Evolutionary conservation across 345 rosid genomes (phyloP).

Genomic region (Populus davidiana): DNA sequence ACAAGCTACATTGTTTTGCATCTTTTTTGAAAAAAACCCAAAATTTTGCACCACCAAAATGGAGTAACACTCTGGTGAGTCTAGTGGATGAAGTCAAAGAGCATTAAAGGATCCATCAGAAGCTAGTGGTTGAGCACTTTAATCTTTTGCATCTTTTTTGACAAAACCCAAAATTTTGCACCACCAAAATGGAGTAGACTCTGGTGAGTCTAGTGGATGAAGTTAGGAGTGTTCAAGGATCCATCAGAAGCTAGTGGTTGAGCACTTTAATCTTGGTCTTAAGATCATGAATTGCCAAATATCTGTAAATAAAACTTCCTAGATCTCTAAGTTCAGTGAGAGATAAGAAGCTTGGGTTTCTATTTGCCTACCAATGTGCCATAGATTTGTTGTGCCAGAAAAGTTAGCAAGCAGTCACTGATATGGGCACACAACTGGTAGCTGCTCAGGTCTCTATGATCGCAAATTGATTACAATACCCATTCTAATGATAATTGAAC

Average conservation of each 20-base stretch:
- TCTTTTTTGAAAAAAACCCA: neutral
- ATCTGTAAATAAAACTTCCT: neutral
- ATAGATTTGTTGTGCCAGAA: neutral
- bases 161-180: neutral
- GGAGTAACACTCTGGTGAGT: neutral
- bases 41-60: neutral
- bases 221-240: neutral
- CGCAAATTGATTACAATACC: neutral
- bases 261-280: neutral
- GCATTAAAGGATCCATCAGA: neutral
- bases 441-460: neutral
- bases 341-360: neutral
- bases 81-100: neutral
- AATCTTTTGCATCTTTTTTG: neutral
- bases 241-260: neutral
- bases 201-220: neutral
- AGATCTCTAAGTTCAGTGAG: neutral
- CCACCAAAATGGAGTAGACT: neutral
- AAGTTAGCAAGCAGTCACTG: neutral
- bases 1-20: neutral
- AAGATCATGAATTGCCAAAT: neutral
- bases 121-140: neutral
- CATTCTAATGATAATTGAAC: neutral
- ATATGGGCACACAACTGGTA: neutral
- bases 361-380: neutral